Evolutionary conservation across 176 grass and related monocot genomes (phyloP).

Genomic region (Carex littledalei): DNA sequence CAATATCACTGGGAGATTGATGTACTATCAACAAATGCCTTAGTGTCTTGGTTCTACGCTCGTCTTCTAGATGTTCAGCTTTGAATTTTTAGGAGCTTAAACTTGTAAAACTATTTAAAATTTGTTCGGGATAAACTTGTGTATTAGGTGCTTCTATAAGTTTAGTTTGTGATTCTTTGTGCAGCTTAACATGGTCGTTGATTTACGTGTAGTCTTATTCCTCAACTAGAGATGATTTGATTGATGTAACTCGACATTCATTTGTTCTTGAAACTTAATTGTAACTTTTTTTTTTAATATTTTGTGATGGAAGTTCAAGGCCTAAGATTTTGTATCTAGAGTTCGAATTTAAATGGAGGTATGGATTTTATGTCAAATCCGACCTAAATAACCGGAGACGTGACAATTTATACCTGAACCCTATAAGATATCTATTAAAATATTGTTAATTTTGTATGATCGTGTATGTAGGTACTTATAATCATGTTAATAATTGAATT

Average conservation of each 20-base stretch:
- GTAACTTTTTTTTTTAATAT: neutral
- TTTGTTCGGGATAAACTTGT: neutral
- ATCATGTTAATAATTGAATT: neutral
- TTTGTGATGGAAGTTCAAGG: neutral
- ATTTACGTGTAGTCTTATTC: neutral
- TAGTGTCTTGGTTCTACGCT: neutral
- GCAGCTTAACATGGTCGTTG: neutral
- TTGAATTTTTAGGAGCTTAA: neutral
- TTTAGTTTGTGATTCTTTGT: neutral
- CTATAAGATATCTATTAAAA: neutral
- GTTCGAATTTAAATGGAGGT: neutral
- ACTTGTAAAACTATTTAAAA: neutral
- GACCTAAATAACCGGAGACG: neutral
- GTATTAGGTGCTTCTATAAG: neutral
- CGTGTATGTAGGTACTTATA: too few species aligned
- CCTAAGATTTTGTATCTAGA: neutral
- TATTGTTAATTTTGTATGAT: too few species aligned
- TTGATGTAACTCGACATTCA: constrained; percentile 9
- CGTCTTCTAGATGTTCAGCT: neutral
- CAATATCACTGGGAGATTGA: neutral
- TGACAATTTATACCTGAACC: too few species aligned
- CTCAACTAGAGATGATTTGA: neutral
- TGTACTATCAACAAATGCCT: neutral
- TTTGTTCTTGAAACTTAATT: neutral
- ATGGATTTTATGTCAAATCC: neutral